These are phyloP conservation scores for Nitzschia palea DNA, from an alignment of 108 stramenopile genomes.

Conservation along the genomic window DNA sequence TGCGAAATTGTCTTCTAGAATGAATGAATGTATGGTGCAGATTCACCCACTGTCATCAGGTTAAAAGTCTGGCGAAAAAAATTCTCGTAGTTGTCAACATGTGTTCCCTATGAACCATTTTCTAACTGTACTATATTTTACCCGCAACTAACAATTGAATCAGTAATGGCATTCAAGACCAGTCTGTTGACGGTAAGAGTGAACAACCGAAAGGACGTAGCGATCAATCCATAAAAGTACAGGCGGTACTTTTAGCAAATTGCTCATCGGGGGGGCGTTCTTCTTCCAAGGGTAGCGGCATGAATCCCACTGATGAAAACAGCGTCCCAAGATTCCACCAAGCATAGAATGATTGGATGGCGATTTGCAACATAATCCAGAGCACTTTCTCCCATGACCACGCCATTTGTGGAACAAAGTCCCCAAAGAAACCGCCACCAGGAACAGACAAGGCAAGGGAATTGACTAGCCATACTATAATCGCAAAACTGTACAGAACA, in stretches of 20 bases:
- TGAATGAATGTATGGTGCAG: no score
- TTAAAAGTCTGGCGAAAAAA: no score
- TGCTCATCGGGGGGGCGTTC: slow-evolving; percentile 7
- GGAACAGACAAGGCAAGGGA: slow-evolving; percentile 45
- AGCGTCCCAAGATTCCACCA: slow-evolving; percentile 43
- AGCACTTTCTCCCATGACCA: slow-evolving; percentile 29
- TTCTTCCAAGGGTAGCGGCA: background rate
- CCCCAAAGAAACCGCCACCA: slow-evolving; percentile 67
- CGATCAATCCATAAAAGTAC: no score
- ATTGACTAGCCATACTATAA: slow-evolving; percentile 55
- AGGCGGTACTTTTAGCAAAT: background rate
- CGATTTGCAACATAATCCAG: slow-evolving; percentile 41
- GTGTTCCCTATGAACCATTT: no score
- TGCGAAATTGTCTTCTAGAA: no score
- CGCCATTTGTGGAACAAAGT: slow-evolving; percentile 25
- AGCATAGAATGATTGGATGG: slow-evolving; percentile 45
- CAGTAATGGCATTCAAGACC: no score
- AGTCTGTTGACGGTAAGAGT: no score
- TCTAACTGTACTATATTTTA: no score
- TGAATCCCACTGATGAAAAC: slow-evolving; percentile 3
- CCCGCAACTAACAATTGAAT: no score
- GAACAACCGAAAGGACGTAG: no score
- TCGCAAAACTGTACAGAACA: slow-evolving; percentile 43
- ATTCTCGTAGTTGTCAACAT: no score
- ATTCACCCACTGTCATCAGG: no score